These are phyloP conservation scores for Microcyclosporella mali DNA, from an alignment of 2,329 filamentous ascomycete genomes.

Conservation along the genomic window DNA sequence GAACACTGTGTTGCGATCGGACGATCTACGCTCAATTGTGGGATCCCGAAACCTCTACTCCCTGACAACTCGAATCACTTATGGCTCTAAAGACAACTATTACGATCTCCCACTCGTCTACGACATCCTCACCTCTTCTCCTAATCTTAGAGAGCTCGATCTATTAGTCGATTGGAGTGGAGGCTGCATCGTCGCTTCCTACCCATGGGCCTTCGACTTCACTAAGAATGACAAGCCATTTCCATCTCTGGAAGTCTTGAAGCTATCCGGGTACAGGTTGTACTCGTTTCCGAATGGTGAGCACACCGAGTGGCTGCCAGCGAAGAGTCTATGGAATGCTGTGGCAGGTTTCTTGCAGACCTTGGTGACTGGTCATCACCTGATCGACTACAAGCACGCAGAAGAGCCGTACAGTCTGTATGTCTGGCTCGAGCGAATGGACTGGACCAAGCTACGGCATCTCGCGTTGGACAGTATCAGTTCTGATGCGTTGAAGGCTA, in stretches of 20 bases:
- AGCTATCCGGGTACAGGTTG: not conserved
- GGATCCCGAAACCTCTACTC: not conserved
- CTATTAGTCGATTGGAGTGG: not conserved
- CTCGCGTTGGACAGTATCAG: not conserved
- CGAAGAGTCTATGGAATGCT: not conserved
- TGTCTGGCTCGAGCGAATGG: slow-evolving; percentile 1
- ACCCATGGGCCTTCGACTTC: slow-evolving; percentile 2
- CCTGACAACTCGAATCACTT: not conserved
- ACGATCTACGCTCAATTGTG: not conserved
- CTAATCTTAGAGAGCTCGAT: not conserved
- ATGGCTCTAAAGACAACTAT: slow-evolving; percentile 1
- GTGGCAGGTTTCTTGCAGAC: not conserved
- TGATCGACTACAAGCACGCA: not conserved
- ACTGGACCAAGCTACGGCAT: slow-evolving; percentile 1
- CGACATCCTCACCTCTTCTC: not conserved
- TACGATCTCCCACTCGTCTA: slow-evolving; percentile 1
- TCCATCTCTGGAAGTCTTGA: not conserved
- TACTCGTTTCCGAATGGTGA: not conserved
- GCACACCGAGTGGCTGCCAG: not conserved
- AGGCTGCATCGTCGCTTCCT: not conserved
- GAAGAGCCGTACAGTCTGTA: not conserved
- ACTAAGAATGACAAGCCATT: not conserved
- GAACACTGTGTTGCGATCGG: not conserved
- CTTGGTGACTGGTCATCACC: not conserved
- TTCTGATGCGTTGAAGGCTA: not conserved